Evolutionary conservation across 331 rosid species (phyloP), one percentile per base, ranked within the genome.

Genomic region (Pyracantha coccinea): DNA sequence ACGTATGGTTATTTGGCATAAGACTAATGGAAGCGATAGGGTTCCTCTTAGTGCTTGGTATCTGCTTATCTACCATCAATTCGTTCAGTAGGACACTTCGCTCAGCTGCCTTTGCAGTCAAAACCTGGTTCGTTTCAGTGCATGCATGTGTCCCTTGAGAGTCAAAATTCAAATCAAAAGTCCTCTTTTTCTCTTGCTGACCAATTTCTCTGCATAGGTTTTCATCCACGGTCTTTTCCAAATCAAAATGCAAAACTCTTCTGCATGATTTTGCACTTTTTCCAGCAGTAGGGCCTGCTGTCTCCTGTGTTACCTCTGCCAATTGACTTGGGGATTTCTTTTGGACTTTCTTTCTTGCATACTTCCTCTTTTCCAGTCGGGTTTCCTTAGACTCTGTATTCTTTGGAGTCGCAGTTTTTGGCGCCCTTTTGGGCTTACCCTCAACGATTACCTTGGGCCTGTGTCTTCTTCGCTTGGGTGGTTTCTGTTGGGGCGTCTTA

Each of bases 391-490:
- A 55, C 66, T 25, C 79, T 45, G 63, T 67, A 72, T 72, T 67
- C 63, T 84, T 86, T 7, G 78, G 78, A 72, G 81, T 79, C 77
- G 77, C 82, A 53, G 83, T 73, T 69, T 84, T 89, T 76, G 86
- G 81, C 38, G 71, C 77, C 79, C 80, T 87, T 84, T 82, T 88
- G 72, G 90, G 83, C 54, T 90, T 95, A 59, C 85, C 87, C 87
- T 90, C 97, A 50, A 16, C 74, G 41, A 92, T 82, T 66, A 95
- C 99, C 83, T 92, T 95, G n/a, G 97, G 97, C 85, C 97, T 92
- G 83, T 95, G 97, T 78, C 92, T 95, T 83, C 85, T 87, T 62
- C 90, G 84, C 73, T 76, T 86, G 12, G 90, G 78, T 58, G 87
- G 73, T 84, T 90, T 95, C 89, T 82, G 91, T 75, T 74, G 83